Evolutionary conservation across 2,329 filamentous ascomycete species (phyloP).

Genomic region (Penicillium polonicum): DNA sequence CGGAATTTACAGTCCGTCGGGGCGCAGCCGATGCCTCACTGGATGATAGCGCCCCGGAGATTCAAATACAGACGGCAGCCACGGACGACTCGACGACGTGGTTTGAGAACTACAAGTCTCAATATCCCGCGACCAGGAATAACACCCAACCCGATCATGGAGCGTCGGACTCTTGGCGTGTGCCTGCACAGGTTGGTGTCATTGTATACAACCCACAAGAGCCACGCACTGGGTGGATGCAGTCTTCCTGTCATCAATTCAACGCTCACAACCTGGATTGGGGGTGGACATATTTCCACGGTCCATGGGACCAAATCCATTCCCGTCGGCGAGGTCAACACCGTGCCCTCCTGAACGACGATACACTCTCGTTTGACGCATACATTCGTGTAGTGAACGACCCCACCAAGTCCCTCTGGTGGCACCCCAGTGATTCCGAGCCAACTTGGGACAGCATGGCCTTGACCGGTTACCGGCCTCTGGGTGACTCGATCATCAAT

Average conservation of each 20-base stretch:
- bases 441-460: slow-evolving; percentile 56
- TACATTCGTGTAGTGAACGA: slow-evolving; percentile 63
- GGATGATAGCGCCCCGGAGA: slow-evolving; percentile 31
- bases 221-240: slow-evolving; percentile 57
- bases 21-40: slow-evolving; percentile 39
- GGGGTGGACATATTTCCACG: slow-evolving; percentile 63
- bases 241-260: slow-evolving; percentile 60
- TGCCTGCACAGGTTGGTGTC: slow-evolving; percentile 61
- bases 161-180: slow-evolving; percentile 41
- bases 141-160: background rate
- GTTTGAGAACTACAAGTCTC: slow-evolving; percentile 33
- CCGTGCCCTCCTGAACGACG: slow-evolving; percentile 58
- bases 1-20: slow-evolving; percentile 43
- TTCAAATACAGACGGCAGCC: slow-evolving; percentile 32
- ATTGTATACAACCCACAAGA: slow-evolving; percentile 64
- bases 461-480: slow-evolving; percentile 57
- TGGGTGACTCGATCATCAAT: slow-evolving; percentile 47
- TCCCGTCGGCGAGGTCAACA: slow-evolving; percentile 57
- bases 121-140: slow-evolving; percentile 22
- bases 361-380: slow-evolving; percentile 61
- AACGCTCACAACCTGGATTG: slow-evolving; percentile 59
- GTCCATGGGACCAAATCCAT: slow-evolving; percentile 59
- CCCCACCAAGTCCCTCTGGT: slow-evolving; percentile 61
- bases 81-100: slow-evolving; percentile 31
- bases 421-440: slow-evolving; percentile 55